Conservation (phyloP, 805 yeast species). For the Wickerhamiella alocasiicola region DNA sequence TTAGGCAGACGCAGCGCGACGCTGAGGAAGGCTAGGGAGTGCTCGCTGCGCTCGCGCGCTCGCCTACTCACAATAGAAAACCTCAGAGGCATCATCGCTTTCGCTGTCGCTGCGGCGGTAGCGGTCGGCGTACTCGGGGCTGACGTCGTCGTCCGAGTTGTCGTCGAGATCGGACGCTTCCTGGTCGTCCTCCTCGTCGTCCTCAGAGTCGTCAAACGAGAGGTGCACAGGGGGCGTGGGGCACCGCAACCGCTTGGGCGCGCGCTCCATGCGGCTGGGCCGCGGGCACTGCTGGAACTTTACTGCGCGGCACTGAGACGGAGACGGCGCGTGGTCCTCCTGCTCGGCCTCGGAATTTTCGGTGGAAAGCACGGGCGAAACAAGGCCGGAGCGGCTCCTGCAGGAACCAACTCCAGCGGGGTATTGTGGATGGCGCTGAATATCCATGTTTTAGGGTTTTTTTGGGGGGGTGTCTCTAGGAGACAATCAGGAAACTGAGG, state of each 20-base stretch:
- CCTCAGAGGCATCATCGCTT: constrained; percentile 5
- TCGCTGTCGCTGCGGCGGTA: constrained; percentile 8
- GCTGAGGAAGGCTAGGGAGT: too few relatives aligned
- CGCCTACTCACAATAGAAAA: constrained; percentile 7
- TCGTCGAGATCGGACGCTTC: constrained; percentile 9
- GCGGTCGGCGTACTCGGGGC: constrained; percentile 7
- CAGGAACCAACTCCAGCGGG: too few relatives aligned
- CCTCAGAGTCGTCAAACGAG: neutral
- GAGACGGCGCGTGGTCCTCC: neutral
- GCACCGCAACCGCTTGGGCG: constrained; percentile 4
- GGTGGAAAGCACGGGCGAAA: constrained; percentile 5
- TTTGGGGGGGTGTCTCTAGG: too few relatives aligned
- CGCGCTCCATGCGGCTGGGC: constrained; percentile 9
- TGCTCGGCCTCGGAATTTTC: constrained; percentile 6
- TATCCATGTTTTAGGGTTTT: too few relatives aligned
- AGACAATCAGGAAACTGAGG: too few relatives aligned
- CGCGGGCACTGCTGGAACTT: constrained; percentile 9
- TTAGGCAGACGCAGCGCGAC: too few relatives aligned
- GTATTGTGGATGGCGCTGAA: too few relatives aligned
- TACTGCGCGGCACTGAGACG: constrained; percentile 3
- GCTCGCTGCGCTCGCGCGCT: too few relatives aligned
- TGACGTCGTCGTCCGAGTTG: neutral
- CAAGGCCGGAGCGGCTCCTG: constrained; percentile 5
- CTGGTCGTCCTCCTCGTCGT: constrained; percentile 6
- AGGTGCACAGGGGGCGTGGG: constrained; percentile 9